A percentile compares a stretch with the other conserved stretches of the same genome.
Conservation (phyloP, 306 rosid species). For the Rosa lucieae region DNA sequence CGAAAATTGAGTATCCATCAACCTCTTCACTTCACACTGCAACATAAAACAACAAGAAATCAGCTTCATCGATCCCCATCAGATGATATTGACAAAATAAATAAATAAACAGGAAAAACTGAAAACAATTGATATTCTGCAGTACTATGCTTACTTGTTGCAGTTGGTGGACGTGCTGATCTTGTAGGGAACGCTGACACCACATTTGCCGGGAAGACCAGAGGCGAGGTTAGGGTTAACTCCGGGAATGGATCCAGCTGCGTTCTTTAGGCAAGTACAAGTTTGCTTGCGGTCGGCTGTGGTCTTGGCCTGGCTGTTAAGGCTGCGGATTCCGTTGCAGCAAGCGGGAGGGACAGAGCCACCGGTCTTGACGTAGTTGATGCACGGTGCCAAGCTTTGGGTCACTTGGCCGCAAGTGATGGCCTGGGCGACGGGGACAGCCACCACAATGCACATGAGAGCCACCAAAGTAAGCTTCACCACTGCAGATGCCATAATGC, state of each 20-base stretch:
- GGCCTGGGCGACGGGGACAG: slow-evolving; percentile 38
- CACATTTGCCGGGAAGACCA: slow-evolving; percentile 42
- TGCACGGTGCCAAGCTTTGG: slow-evolving; percentile 16
- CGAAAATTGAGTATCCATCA: neutral
- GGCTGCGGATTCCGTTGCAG: slow-evolving; percentile 27
- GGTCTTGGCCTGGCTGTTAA: slow-evolving; percentile 12
- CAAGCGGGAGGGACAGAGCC: neutral
- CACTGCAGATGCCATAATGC: slow-evolving; percentile 36
- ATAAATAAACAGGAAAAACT: neutral
- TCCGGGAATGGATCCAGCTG: neutral
- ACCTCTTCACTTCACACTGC: slow-evolving; percentile 19
- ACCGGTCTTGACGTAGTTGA: neutral
- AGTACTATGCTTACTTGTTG: slow-evolving; percentile 7
- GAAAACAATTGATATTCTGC: neutral
- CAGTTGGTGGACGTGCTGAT: slow-evolving; percentile 57
- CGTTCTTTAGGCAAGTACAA: slow-evolving; percentile 48
- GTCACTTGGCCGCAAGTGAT: slow-evolving; percentile 45
- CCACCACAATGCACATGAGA: slow-evolving; percentile 36
- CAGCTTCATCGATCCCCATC: neutral
- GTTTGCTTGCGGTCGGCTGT: slow-evolving; percentile 24
- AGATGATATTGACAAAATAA: neutral
- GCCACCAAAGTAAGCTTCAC: slow-evolving; percentile 26
- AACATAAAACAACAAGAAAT: neutral
- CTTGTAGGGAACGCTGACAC: slow-evolving; percentile 51
- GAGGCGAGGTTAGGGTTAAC: slow-evolving; percentile 8